These are phyloP conservation scores for Purpureocillium lavendulum DNA, from an alignment of 2,329 filamentous ascomycete genomes.

Conservation along the genomic window DNA sequence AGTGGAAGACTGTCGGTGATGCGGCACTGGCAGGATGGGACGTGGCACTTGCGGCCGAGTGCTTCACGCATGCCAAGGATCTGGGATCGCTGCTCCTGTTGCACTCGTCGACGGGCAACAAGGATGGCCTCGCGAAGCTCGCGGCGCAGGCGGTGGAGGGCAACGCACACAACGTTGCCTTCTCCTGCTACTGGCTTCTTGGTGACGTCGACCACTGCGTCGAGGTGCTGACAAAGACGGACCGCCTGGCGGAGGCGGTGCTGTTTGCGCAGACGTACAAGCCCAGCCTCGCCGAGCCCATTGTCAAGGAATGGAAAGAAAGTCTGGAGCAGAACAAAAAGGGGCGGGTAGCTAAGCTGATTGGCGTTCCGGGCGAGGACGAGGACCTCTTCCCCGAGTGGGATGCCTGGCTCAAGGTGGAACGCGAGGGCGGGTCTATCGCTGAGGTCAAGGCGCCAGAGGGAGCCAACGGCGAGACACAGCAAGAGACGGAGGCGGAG, in stretches of 20 bases:
- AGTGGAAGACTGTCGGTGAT: slow-evolving; percentile 97
- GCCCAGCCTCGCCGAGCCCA: slow-evolving; percentile 61
- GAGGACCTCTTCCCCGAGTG: slow-evolving; percentile 93
- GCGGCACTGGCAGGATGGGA: slow-evolving; percentile 84
- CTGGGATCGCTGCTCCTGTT: slow-evolving; percentile 81
- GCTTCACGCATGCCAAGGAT: slow-evolving; percentile 86
- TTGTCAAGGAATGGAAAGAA: slow-evolving; percentile 75
- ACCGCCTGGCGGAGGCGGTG: slow-evolving; percentile 74
- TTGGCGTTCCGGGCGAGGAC: slow-evolving; percentile 75
- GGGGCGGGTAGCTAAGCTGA: slow-evolving; percentile 70
- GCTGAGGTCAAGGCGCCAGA: slow-evolving; percentile 3
- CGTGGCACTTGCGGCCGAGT: slow-evolving; percentile 79
- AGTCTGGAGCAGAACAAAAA: slow-evolving; percentile 78
- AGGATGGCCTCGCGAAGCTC: slow-evolving; percentile 62
- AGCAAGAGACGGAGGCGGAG: too few relatives aligned
- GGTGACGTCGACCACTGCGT: slow-evolving; percentile 77
- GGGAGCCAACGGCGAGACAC: too few relatives aligned
- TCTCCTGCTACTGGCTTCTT: slow-evolving; percentile 81
- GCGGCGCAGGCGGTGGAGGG: slow-evolving; percentile 66
- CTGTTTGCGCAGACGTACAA: slow-evolving; percentile 95
- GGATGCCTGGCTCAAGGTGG: slow-evolving; percentile 80
- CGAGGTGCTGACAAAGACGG: slow-evolving; percentile 69
- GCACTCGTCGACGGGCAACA: slow-evolving; percentile 77
- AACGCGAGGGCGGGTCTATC: slow-evolving; percentile 56
- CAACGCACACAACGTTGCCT: slow-evolving; percentile 85